phyloP scores from a whole-genome alignment of 306 rosid species.

The Myrica gale region DNA sequence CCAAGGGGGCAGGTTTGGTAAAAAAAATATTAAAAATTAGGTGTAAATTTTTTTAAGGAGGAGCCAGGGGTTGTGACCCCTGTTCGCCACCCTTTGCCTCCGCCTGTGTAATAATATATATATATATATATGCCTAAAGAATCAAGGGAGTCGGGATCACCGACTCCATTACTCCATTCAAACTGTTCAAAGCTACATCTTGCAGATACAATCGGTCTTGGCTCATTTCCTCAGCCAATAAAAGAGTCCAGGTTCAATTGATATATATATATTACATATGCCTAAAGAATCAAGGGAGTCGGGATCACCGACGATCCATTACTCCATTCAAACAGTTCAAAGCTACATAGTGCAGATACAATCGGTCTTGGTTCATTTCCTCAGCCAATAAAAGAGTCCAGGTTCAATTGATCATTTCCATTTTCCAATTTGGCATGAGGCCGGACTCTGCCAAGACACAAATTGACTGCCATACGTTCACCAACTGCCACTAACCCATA shows the following conservation, averaged over 20 bases:
- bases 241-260: not conserved
- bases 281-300: no score
- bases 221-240: not conserved
- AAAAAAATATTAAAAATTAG: no score
- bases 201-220: not conserved
- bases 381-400: not conserved
- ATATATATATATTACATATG: not conserved
- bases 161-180: not conserved
- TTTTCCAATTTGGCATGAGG: not conserved
- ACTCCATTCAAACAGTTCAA: not conserved
- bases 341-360: not conserved
- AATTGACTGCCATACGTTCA: constrained; percentile 12
- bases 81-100: no score
- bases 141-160: not conserved
- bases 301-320: not conserved
- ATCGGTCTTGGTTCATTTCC: not conserved
- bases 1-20: no score
- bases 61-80: no score
- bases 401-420: no score
- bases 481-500: constrained; percentile 7
- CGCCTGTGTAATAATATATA: no score
- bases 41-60: no score
- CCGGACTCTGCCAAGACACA: not conserved
- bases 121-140: not conserved
- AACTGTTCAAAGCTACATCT: not conserved